Evolutionary conservation across 768 basidiomycete genomes (phyloP).

Genomic region (Boletus subcaerulescens): DNA sequence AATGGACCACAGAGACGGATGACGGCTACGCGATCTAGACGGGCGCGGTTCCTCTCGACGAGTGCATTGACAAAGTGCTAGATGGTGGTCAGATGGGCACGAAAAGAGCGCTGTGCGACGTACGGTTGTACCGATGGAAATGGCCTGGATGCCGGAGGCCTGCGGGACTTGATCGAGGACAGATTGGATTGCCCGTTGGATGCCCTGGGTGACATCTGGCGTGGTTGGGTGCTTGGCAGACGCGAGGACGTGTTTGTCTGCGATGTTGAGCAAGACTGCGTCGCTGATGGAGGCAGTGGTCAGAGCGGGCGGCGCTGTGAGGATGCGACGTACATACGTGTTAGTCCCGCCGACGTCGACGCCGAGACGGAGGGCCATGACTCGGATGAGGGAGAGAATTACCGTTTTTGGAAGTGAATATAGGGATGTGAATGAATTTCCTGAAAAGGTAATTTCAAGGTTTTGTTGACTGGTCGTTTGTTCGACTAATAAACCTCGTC

Average conservation of each 20-base stretch:
- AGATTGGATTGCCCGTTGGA: conserved; percentile 47
- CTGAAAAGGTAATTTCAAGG: not conserved
- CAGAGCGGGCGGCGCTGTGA: no score
- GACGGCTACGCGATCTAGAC: conserved; percentile 60
- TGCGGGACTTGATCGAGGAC: conserved; percentile 41
- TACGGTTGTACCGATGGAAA: conserved; percentile 64
- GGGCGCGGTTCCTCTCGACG: conserved; percentile 50
- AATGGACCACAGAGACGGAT: conserved; percentile 61
- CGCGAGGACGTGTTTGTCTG: conserved; percentile 21
- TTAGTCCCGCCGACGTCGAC: conserved; percentile 37
- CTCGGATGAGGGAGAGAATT: no score
- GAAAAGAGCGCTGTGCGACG: conserved; percentile 1
- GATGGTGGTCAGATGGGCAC: not conserved
- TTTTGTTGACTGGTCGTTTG: conserved; percentile 2
- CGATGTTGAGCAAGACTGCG: conserved; percentile 25
- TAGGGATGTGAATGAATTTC: conserved; percentile 10
- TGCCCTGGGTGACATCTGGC: conserved; percentile 54
- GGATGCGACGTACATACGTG: conserved; percentile 19
- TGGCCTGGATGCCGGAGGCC: conserved; percentile 40
- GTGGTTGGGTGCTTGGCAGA: conserved; percentile 54
- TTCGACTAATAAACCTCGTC: conserved; percentile 2
- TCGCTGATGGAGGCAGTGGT: conserved; percentile 23
- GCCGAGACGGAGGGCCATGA: conserved; percentile 22
- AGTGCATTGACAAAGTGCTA: conserved; percentile 60
- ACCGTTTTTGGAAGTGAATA: not conserved